These are phyloP conservation scores for Candida rishiriensis DNA, from an alignment of 805 yeast species.

Conservation along the genomic window DNA sequence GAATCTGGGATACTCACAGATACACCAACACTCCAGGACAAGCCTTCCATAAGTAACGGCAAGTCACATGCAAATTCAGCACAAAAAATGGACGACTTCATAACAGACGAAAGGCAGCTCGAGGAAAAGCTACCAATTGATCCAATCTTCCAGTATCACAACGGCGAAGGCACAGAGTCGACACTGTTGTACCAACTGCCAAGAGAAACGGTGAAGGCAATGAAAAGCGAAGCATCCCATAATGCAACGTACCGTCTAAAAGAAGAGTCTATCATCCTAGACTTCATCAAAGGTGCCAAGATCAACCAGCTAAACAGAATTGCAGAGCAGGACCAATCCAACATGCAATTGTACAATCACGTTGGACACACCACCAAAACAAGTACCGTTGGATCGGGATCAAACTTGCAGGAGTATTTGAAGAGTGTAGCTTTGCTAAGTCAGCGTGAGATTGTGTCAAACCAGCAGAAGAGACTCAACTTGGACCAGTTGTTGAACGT, in stretches of 20 bases:
- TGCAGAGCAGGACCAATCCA: slow-evolving; percentile 29
- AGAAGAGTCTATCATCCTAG: slow-evolving; percentile 62
- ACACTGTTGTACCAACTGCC: slow-evolving; percentile 29
- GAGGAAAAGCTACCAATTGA: slow-evolving; percentile 31
- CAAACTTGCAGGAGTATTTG: slow-evolving; percentile 21
- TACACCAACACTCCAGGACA: too few relatives aligned
- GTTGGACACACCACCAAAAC: slow-evolving; percentile 14
- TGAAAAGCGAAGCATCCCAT: slow-evolving; percentile 10
- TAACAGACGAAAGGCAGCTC: slow-evolving; percentile 18
- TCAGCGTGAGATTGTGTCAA: slow-evolving; percentile 26
- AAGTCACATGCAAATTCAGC: too few relatives aligned
- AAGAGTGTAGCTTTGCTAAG: slow-evolving; percentile 30
- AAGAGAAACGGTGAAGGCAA: slow-evolving; percentile 21
- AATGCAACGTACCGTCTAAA: slow-evolving; percentile 57
- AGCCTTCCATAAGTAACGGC: too few relatives aligned
- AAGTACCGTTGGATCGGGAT: background rate
- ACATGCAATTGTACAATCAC: slow-evolving; percentile 28
- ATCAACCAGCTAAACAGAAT: slow-evolving; percentile 31
- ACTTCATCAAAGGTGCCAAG: slow-evolving; percentile 57
- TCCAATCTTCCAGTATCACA: slow-evolving; percentile 31
- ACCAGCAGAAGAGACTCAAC: slow-evolving; percentile 33
- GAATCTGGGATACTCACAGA: too few relatives aligned
- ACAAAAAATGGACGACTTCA: slow-evolving; percentile 16
- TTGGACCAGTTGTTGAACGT: slow-evolving; percentile 44
- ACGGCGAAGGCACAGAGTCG: slow-evolving; percentile 17